Evolutionary conservation across 2,329 filamentous ascomycete genomes (phyloP).

Genomic region (Ceratocystiopsis minuta): DNA sequence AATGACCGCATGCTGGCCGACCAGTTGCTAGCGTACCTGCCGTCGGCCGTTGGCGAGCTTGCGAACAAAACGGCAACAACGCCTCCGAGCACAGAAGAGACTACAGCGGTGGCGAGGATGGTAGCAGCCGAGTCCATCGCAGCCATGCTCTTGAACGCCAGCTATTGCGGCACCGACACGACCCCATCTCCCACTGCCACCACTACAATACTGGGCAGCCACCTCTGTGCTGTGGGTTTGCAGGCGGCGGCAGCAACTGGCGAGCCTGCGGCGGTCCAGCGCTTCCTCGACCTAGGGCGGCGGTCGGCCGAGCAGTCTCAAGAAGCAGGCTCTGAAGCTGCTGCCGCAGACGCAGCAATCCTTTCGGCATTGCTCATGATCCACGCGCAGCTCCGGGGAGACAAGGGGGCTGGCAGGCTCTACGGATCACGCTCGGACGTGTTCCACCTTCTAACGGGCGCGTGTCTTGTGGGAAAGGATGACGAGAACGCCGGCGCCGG

Average conservation of each 20-base stretch:
- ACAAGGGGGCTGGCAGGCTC: not conserved
- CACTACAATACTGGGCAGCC: too few species aligned
- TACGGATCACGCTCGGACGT: constrained; percentile 6
- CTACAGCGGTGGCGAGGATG: too few species aligned
- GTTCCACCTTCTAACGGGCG: constrained; percentile 10
- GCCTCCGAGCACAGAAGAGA: too few species aligned
- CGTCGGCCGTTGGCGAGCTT: too few species aligned
- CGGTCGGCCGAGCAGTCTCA: not conserved
- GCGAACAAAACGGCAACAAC: too few species aligned
- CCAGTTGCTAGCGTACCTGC: too few species aligned
- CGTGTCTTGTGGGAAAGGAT: too few species aligned
- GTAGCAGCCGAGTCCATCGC: constrained; percentile 1
- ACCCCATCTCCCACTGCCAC: too few species aligned
- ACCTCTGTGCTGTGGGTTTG: constrained; percentile 9
- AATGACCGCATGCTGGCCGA: too few species aligned
- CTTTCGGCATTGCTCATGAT: not conserved
- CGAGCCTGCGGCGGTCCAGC: constrained; percentile 7
- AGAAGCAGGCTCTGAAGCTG: not conserved
- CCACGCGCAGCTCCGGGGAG: not conserved
- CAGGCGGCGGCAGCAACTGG: constrained; percentile 3
- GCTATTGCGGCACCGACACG: constrained; percentile 2
- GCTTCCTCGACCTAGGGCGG: constrained; percentile 8
- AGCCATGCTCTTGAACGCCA: constrained; percentile 23
- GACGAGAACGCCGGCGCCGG: too few species aligned
- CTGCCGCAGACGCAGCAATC: not conserved